Percentiles rank a stretch among this genome's conserved stretches.
phyloP scores from a whole-genome alignment of 2,329 filamentous ascomycete genomes.

The Lecanosticta acicola region DNA sequence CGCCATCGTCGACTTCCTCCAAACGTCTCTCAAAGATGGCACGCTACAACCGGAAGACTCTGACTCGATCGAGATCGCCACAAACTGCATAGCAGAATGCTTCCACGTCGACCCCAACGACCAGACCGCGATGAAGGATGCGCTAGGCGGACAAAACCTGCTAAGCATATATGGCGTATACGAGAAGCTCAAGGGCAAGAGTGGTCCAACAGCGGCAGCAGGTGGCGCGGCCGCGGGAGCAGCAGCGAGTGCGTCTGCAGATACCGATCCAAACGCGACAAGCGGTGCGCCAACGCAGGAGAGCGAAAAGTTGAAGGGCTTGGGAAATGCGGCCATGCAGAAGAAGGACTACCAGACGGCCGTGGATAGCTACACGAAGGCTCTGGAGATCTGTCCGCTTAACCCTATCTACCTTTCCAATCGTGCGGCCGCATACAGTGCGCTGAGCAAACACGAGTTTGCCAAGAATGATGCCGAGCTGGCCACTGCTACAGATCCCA shows the following conservation, averaged over 20 bases:
- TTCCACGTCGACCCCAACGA: conserved; percentile 91
- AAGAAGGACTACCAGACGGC: conserved; percentile 81
- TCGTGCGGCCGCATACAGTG: conserved; percentile 88
- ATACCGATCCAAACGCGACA: conserved; percentile 33
- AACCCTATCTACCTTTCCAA: conserved; percentile 98
- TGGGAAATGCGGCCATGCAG: conserved; percentile 92
- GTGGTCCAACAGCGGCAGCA: conserved; percentile 42
- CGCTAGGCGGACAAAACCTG: conserved; percentile 80
- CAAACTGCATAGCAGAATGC: conserved; percentile 88
- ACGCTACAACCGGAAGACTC: conserved; percentile 81
- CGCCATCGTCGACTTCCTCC: conserved; percentile 93
- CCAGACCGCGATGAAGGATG: conserved; percentile 64
- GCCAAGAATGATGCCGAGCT: conserved; percentile 85
- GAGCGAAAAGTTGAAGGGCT: conserved; percentile 80
- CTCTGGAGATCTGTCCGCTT: conserved; percentile 69
- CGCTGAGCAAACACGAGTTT: conserved; percentile 73
- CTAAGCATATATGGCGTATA: conserved; percentile 91
- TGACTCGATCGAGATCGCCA: conserved; percentile 89
- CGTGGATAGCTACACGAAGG: conserved; percentile 82
- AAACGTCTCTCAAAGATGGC: conserved; percentile 76
- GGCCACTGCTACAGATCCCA: conserved; percentile 78
- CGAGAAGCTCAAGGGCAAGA: conserved; percentile 79
- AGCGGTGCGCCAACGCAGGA: conserved; percentile 55
- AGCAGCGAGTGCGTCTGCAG: conserved; percentile 42
- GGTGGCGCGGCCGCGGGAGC: conserved; percentile 32